These are phyloP conservation scores for Thermoascus crustaceus DNA, from an alignment of 2,329 filamentous ascomycete genomes.

Conservation along the genomic window DNA sequence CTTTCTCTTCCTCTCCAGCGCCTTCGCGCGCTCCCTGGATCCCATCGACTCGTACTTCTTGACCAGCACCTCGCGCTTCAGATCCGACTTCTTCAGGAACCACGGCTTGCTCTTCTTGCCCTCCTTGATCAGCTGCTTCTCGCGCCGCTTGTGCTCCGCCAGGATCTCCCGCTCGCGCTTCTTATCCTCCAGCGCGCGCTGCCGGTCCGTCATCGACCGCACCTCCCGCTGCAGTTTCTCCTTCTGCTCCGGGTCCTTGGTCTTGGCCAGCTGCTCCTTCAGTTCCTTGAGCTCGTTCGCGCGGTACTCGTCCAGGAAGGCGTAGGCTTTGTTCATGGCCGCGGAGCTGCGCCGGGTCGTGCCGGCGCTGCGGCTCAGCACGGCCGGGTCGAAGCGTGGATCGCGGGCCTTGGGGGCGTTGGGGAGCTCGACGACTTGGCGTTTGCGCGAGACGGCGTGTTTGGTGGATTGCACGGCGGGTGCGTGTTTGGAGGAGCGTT, in stretches of 20 bases:
- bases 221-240: conserved; percentile 65
- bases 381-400: conserved; percentile 73
- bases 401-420: conserved; percentile 61
- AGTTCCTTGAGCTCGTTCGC: conserved; percentile 73
- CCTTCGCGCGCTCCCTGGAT: conserved; percentile 72
- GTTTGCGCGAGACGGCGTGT: conserved; percentile 70
- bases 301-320: conserved; percentile 81
- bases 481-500: conserved; percentile 73
- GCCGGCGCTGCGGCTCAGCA: conserved; percentile 28
- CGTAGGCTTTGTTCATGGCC: conserved; percentile 64
- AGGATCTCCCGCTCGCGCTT: conserved; percentile 63
- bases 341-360: conserved; percentile 25
- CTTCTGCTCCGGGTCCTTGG: conserved; percentile 57
- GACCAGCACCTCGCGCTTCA: conserved; percentile 76
- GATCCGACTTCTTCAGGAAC: conserved; percentile 84
- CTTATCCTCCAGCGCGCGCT: conserved; percentile 61
- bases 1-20: conserved; percentile 81
- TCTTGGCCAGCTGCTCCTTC: conserved; percentile 56
- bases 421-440: conserved; percentile 57
- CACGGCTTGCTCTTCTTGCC: conserved; percentile 76
- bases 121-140: conserved; percentile 76
- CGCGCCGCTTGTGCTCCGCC: conserved; percentile 66
- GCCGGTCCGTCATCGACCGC: conserved; percentile 67
- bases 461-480: conserved; percentile 77
- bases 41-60: conserved; percentile 78